Base-by-base conservation (phyloP, 352 stramenopile genomes). In the Aphanomyces invadans region DNA sequence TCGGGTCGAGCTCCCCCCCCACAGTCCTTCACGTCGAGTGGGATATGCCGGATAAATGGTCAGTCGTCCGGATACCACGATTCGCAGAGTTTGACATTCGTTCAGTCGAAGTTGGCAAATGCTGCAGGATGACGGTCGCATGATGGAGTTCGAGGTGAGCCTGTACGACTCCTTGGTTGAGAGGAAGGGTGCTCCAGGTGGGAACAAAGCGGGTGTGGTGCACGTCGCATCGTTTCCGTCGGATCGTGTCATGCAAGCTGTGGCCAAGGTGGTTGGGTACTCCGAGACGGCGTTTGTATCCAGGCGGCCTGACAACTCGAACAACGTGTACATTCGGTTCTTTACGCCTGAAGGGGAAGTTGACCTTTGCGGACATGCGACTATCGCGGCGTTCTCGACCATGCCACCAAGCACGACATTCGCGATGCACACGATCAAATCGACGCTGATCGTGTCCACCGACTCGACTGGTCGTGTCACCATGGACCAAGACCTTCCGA, bases 261-360 rank as follows among this genome's bases (percentile, higher is more conserved):
- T 63, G 5, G 55, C 55, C 2, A 51, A 48, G n/a, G 39, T 26
- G 19, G 55, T 63, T 23, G 55, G 55, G 19, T 63, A 48, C 55
- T 63, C 55, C 19, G 55, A 63, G 33, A 63, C 55, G 23, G 55
- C 55, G n/a, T 63, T 63, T 36, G 51, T 60, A 25, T 44, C 7
- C 7, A 7, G 36, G 36, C 36, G 15, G 3, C 9, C 36, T 15
- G 2, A 33, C 19, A n/a, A 51, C 29, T 4, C 17, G 12, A 51
- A 51, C 33, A 19, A 23, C 21, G 36, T 63, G 17, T 15, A 44
- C 33, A 25, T 63, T 3, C 55, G 39, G 3, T 63, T 63, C 55
- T 63, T 63, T 36, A 63, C 55, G 0, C 55, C 55, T 28, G 55
- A 63, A 49, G 55, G 55, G 4, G 55, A 63, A 49, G 55, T 63